Conservation (phyloP, 208 protist species). For the Naegleria fowleri region DNA sequence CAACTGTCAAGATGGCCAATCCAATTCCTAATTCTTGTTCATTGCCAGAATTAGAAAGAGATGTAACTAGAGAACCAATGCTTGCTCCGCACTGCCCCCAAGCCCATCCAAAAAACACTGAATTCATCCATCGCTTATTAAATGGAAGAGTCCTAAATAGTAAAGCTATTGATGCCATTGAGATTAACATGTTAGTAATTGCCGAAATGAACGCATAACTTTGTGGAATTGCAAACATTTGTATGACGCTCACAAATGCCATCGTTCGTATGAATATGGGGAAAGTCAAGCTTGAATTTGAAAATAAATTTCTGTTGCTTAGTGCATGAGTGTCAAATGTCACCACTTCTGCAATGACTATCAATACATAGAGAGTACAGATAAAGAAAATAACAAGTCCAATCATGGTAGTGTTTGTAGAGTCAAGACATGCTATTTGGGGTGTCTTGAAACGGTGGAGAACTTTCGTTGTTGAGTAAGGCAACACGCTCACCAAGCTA, state of each 20-base stretch:
- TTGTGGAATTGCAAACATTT: not conserved
- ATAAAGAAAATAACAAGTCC: not conserved
- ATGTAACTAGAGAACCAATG: too few species aligned
- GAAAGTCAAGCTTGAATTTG: not conserved
- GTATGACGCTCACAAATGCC: not conserved
- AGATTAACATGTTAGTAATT: not conserved
- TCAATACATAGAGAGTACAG: not conserved
- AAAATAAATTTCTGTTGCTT: not conserved
- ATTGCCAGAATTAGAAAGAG: too few species aligned
- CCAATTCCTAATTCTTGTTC: too few species aligned
- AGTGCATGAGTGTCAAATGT: not conserved
- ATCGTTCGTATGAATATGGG: not conserved
- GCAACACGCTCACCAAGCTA: not conserved
- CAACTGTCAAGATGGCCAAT: too few species aligned
- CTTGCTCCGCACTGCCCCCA: too few species aligned
- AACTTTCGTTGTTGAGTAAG: not conserved
- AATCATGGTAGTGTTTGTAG: not conserved
- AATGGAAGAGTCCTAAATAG: not conserved
- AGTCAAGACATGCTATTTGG: not conserved
- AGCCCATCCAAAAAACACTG: too few species aligned
- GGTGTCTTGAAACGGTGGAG: not conserved
- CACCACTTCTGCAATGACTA: not conserved
- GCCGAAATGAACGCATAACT: not conserved
- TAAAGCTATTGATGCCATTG: not conserved
- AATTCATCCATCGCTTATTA: too few species aligned